Percentiles rank a stretch among this genome's conserved stretches.
phyloP scores from a whole-genome alignment of 2,329 filamentous ascomycete species.

The Zopfia rhizophila region DNA sequence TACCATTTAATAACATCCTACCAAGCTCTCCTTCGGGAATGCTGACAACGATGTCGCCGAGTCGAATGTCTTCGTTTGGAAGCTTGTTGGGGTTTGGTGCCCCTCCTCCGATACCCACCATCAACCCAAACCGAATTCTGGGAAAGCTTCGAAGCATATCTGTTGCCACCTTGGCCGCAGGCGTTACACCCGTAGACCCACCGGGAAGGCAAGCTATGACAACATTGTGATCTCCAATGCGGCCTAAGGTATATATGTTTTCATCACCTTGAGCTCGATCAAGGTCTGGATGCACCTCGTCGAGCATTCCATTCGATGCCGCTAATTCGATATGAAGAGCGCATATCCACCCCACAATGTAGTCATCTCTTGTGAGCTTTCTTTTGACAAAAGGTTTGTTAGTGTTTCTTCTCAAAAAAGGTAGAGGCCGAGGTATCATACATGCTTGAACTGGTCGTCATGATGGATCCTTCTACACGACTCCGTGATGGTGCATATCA shows the following conservation, averaged over 20 bases:
- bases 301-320: constrained; percentile 41
- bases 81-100: no score
- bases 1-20: no score
- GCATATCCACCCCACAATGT: constrained; percentile 48
- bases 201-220: constrained; percentile 45
- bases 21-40: no score
- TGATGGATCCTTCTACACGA: no score
- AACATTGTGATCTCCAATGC: constrained; percentile 43
- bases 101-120: constrained; percentile 55
- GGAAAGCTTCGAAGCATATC: constrained; percentile 40
- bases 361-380: no score
- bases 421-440: no score
- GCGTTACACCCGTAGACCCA: constrained; percentile 41
- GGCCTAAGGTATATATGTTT: constrained; percentile 33
- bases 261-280: constrained; percentile 31
- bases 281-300: constrained; percentile 32
- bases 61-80: no score
- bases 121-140: constrained; percentile 47
- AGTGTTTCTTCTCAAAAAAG: no score
- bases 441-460: no score
- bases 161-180: constrained; percentile 41
- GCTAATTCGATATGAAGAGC: constrained; percentile 45
- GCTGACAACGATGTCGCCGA: no score
- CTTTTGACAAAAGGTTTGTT: no score
- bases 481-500: no score